Evolutionary conservation across 2,329 filamentous ascomycete genomes (phyloP).

Genomic region (Acephala macrosclerotiorum): DNA sequence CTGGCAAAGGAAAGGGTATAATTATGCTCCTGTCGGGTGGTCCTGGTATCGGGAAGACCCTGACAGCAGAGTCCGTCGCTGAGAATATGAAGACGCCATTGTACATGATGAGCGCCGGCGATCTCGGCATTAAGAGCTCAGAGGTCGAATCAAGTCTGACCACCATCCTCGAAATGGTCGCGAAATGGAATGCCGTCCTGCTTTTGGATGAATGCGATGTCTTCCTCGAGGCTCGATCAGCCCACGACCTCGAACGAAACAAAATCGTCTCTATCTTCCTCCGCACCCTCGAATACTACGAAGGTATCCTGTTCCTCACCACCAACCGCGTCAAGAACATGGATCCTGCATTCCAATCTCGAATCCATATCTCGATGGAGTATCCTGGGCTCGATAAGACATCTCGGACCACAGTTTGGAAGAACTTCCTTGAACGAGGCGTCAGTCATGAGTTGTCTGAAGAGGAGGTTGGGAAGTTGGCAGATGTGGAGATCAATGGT

Average conservation of each 20-base stretch:
- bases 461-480: slow-evolving; percentile 30
- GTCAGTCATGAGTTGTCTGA: slow-evolving; percentile 36
- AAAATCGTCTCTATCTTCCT: slow-evolving; percentile 49
- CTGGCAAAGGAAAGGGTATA: slow-evolving; percentile 58
- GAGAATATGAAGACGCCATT: slow-evolving; percentile 41
- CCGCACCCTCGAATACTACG: slow-evolving; percentile 47
- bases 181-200: slow-evolving; percentile 75
- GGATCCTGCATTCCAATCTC: slow-evolving; percentile 45
- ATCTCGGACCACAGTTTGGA: slow-evolving; percentile 37
- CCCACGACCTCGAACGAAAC: slow-evolving; percentile 49
- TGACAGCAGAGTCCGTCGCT: slow-evolving; percentile 41
- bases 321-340: slow-evolving; percentile 45
- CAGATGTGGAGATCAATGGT: slow-evolving; percentile 42
- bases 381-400: slow-evolving; percentile 35
- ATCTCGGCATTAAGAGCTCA: slow-evolving; percentile 15
- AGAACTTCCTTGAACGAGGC: slow-evolving; percentile 31
- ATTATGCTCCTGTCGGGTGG: slow-evolving; percentile 57
- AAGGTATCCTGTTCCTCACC: slow-evolving; percentile 50
- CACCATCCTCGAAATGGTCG: slow-evolving; percentile 74
- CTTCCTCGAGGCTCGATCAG: slow-evolving; percentile 50
- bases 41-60: slow-evolving; percentile 58
- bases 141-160: slow-evolving; percentile 64
- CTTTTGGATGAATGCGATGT: slow-evolving; percentile 76
- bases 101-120: slow-evolving; percentile 43
- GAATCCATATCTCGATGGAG: slow-evolving; percentile 44